phyloP scores from a whole-genome alignment of 495 filamentous ascomycete genomes.

The Glarea lozoyensis region DNA sequence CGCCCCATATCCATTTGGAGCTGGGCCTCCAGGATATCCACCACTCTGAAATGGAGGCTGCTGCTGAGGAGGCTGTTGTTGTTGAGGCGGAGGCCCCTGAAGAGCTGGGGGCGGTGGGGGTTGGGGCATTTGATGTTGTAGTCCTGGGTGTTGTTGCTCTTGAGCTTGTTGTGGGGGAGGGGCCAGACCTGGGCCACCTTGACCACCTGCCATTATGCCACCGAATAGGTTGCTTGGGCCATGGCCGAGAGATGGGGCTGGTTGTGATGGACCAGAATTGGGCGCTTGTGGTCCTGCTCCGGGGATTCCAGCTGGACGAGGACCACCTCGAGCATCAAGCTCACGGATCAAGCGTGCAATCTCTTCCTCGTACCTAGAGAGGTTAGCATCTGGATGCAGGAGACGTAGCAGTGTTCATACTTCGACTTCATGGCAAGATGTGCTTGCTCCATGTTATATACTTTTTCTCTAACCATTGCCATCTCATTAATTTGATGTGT shows the following conservation, averaged over 20 bases:
- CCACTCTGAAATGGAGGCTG: conserved; percentile 24
- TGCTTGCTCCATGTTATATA: conserved; percentile 80
- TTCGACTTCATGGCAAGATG: conserved; percentile 83
- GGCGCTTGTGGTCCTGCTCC: conserved; percentile 46
- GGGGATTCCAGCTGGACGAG: conserved; percentile 51
- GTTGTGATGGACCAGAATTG: conserved; percentile 70
- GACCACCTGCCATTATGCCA: conserved; percentile 89
- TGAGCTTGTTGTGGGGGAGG: conserved; percentile 56
- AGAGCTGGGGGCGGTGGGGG: conserved; percentile 35
- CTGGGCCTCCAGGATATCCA: conserved; percentile 39
- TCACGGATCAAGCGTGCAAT: conserved; percentile 77
- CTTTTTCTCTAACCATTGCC: conserved; percentile 82
- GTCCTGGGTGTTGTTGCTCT: conserved; percentile 41
- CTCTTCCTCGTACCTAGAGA: conserved; percentile 82
- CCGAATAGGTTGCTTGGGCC: conserved; percentile 87
- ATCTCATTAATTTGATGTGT: conserved; percentile 83
- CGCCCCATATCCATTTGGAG: conserved; percentile 33
- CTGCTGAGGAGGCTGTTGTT: conserved; percentile 37
- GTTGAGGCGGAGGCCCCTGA: conserved; percentile 16
- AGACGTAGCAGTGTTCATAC: conserved; percentile 39
- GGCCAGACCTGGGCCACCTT: conserved; percentile 76
- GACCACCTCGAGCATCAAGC: conserved; percentile 75
- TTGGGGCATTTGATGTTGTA: conserved; percentile 51
- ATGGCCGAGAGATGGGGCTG: conserved; percentile 81
- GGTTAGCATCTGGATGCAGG: background rate